Conservation (phyloP, 768 basidiomycete genomes). For the Paxillus rubicundulus region DNA sequence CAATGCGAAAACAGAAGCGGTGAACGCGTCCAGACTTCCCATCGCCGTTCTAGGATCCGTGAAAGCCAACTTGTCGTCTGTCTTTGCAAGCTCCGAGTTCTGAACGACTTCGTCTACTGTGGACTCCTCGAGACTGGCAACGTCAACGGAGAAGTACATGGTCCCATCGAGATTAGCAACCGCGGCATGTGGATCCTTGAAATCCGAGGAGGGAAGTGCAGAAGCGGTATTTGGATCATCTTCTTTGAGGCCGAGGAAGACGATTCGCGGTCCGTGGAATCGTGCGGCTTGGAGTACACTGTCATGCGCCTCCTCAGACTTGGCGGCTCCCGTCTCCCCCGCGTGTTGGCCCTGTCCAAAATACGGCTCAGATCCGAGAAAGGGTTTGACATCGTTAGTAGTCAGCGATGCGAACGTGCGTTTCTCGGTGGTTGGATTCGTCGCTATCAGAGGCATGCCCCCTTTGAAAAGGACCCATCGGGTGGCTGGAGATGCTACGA, state of each 20-base stretch:
- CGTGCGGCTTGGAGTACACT: slow-evolving; percentile 51
- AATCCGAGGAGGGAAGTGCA: slow-evolving; percentile 66
- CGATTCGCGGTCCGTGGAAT: slow-evolving; percentile 55
- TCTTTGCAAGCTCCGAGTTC: slow-evolving; percentile 33
- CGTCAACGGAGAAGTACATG: slow-evolving; percentile 83
- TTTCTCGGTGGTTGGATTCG: slow-evolving; percentile 30
- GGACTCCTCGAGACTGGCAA: slow-evolving; percentile 49
- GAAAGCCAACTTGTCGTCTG: slow-evolving; percentile 51
- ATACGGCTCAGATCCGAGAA: slow-evolving; percentile 67
- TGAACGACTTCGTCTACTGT: slow-evolving; percentile 44
- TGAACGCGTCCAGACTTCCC: slow-evolving; percentile 55
- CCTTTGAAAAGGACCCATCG: slow-evolving; percentile 78
- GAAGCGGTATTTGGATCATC: slow-evolving; percentile 38
- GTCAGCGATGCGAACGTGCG: slow-evolving; percentile 51
- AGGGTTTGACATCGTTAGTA: slow-evolving; percentile 57
- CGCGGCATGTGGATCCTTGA: slow-evolving; percentile 52
- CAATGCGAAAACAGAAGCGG: slow-evolving; percentile 73
- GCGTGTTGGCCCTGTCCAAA: slow-evolving; percentile 66
- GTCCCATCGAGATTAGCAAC: slow-evolving; percentile 69
- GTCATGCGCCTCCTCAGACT: slow-evolving; percentile 17
- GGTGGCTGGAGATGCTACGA: slow-evolving; percentile 56
- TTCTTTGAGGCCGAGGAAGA: slow-evolving; percentile 83
- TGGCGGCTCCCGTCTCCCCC: slow-evolving; percentile 26
- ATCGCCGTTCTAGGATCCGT: slow-evolving; percentile 61
- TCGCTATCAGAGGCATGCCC: slow-evolving; percentile 63